Percentiles rank a stretch among this genome's conserved stretches.
phyloP scores from a whole-genome alignment of 805 yeast species.

The Citeromyces matritensis region DNA sequence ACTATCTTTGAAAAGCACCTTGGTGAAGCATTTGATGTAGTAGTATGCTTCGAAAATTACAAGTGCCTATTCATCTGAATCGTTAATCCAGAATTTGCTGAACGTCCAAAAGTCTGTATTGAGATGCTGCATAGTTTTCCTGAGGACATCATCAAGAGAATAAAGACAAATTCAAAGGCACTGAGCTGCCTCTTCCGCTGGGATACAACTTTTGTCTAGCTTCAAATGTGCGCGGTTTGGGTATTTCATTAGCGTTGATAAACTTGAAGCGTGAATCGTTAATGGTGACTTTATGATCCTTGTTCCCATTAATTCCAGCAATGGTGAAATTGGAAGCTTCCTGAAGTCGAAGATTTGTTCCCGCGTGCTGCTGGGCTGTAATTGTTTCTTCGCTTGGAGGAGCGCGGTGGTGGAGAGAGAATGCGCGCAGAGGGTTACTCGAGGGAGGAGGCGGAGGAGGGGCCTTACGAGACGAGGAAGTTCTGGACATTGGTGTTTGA shows the following conservation, averaged over 20 bases:
- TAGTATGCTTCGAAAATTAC: too few species aligned
- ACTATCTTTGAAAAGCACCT: too few species aligned
- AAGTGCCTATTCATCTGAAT: too few species aligned
- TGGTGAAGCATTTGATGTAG: too few species aligned
- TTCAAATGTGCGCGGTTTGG: constrained; percentile 74
- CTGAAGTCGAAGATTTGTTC: constrained; percentile 38
- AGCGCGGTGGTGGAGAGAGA: constrained; percentile 6
- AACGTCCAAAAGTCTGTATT: too few species aligned
- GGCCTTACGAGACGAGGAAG: constrained; percentile 10
- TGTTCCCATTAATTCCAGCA: constrained; percentile 7
- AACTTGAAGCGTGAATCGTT: constrained; percentile 68
- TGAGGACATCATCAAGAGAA: too few species aligned
- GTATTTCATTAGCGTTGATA: constrained; percentile 51
- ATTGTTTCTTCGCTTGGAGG: constrained; percentile 15
- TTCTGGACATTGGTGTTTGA: constrained; percentile 11
- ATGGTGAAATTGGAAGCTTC: constrained; percentile 57
- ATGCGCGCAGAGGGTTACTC: constrained; percentile 2
- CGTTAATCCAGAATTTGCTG: too few species aligned
- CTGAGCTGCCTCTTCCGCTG: constrained; percentile 88
- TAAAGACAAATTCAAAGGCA: constrained; percentile 54
- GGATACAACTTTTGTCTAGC: constrained; percentile 74
- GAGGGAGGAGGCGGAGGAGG: constrained; percentile 13
- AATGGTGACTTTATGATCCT: constrained; percentile 23
- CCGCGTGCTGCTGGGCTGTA: constrained; percentile 27
- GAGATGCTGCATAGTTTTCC: too few species aligned